Evolutionary conservation across 768 basidiomycete genomes (phyloP), one percentile per base, ranked within the genome.

Genomic region (Austroboletus festivus): DNA sequence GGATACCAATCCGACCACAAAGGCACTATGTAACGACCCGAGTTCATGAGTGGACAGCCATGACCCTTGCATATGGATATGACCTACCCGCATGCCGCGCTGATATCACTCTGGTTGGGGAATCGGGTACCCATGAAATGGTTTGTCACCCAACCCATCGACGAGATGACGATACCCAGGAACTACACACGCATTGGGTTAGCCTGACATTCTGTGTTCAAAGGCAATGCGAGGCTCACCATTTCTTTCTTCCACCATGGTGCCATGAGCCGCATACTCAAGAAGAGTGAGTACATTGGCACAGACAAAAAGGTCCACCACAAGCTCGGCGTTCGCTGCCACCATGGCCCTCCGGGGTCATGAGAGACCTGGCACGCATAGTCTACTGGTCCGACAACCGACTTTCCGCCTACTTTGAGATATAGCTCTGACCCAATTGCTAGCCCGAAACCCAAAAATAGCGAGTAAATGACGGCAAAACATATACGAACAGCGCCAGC

Each of bases 401-500:
- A 42, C 2, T 63, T 64, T 3, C 73, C 69, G 0, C 82, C 77
- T 31, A 89, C 75, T 46, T 73, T 76, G 43, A 77, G 68, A 58
- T 81, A 93, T 3, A 86, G 61, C 51, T 86, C 75, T 0, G 81
- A 83, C 3, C 91, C 89, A 39, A 93, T 89, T 0, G 88, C 80
- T 9, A 92, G 79, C 5, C 92, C 91, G 61, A 93, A 89, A 0
- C 86, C 85, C 8, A 86, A 72, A 64, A 84, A 85, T 16, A 85
- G 72, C 18, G 86, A 83, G 60, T 93, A 93, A 47, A 87, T 76
- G 44, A 89, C 73, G 20, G 87, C 78, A 58, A 87, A 93, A 55
- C 86, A 87, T 16, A 93, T 73, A 33, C 89, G 77, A 26, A 93
- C 89, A 13, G 88, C 85, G n/a, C 92, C 89, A 0, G 88, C 75